Conservation (phyloP, 2,329 filamentous ascomycete species). For the Neofusicoccum cordaticola region DNA sequence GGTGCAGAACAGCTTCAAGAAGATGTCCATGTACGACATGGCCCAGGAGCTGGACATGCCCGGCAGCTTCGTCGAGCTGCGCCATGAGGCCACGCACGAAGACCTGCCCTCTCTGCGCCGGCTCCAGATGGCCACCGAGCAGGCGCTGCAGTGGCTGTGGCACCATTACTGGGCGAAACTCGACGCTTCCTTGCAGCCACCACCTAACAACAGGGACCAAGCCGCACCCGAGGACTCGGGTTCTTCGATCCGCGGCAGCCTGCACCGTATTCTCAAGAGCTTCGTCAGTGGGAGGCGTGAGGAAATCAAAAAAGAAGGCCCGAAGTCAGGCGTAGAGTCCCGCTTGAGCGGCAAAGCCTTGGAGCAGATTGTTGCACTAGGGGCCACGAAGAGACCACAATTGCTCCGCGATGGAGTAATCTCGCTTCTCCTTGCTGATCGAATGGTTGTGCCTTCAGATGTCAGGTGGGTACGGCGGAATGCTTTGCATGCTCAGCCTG, state of each 20-base stretch:
- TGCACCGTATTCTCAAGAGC: constrained; percentile 10
- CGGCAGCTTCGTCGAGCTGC: constrained; percentile 79
- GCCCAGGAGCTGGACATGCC: constrained; percentile 68
- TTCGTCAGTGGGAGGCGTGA: constrained; percentile 9
- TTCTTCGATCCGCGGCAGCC: background rate
- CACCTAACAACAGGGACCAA: constrained; percentile 4
- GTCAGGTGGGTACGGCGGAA: background rate
- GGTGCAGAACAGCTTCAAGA: constrained; percentile 63
- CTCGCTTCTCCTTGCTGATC: constrained; percentile 14
- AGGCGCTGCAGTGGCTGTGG: constrained; percentile 83
- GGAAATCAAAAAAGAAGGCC: constrained; percentile 14
- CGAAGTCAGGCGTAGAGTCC: constrained; percentile 10
- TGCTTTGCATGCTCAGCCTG: constrained; percentile 13
- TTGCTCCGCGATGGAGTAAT: constrained; percentile 3
- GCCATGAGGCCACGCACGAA: constrained; percentile 88
- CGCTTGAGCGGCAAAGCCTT: background rate
- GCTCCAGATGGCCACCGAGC: constrained; percentile 65
- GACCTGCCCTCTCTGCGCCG: constrained; percentile 74
- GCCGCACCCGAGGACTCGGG: background rate
- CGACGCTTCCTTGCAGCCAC: constrained; percentile 27
- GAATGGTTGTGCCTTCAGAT: constrained; percentile 16
- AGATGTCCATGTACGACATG: constrained; percentile 68
- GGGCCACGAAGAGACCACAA: background rate
- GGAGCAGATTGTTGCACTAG: constrained; percentile 1
- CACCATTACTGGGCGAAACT: constrained; percentile 74